A percentile compares a stretch with the other conserved stretches of the same genome.
Conservation (phyloP, 257 asterid species). For the Gentiana macrophylla region DNA sequence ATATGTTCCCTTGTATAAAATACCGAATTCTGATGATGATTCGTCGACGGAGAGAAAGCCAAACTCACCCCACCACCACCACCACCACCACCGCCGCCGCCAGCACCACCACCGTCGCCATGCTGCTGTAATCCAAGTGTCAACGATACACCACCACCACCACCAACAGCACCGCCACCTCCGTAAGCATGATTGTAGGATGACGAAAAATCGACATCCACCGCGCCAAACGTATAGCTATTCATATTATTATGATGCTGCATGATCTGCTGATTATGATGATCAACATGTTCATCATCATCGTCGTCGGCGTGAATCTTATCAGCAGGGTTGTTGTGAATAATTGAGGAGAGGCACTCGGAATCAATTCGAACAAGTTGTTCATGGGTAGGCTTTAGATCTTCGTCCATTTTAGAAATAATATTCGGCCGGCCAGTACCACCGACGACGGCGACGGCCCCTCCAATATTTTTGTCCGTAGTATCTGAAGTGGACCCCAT, state of each 20-base stretch:
- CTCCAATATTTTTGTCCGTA: neutral
- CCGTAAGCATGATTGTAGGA: slow-evolving; percentile 12
- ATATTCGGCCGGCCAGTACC: slow-evolving; percentile 3
- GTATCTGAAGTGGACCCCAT: slow-evolving; percentile 2
- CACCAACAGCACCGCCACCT: neutral
- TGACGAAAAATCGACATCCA: slow-evolving; percentile 49
- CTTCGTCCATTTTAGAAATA: slow-evolving; percentile 14
- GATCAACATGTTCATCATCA: slow-evolving; percentile 2
- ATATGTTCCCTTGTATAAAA: slow-evolving; percentile 56
- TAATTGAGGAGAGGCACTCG: slow-evolving; percentile 64
- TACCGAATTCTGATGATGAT: slow-evolving; percentile 23
- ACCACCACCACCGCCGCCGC: slow-evolving; percentile 17
- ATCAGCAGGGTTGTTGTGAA: slow-evolving; percentile 25
- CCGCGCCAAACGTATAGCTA: slow-evolving; percentile 25
- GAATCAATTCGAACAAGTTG: slow-evolving; percentile 53
- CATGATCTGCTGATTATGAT: slow-evolving; percentile 13
- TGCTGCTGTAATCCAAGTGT: slow-evolving; percentile 69
- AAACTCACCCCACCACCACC: slow-evolving; percentile 35
- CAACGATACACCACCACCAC: slow-evolving; percentile 37
- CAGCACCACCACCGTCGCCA: slow-evolving; percentile 11
- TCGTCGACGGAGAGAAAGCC: slow-evolving; percentile 29
- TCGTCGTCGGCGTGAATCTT: slow-evolving; percentile 15
- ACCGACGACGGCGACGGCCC: slow-evolving; percentile 8
- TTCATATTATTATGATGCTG: slow-evolving; percentile 17
- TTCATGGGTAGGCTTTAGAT: slow-evolving; percentile 54